Evolutionary conservation across 805 yeast genomes (phyloP).

Genomic region (Barnettozyma siamensis): DNA sequence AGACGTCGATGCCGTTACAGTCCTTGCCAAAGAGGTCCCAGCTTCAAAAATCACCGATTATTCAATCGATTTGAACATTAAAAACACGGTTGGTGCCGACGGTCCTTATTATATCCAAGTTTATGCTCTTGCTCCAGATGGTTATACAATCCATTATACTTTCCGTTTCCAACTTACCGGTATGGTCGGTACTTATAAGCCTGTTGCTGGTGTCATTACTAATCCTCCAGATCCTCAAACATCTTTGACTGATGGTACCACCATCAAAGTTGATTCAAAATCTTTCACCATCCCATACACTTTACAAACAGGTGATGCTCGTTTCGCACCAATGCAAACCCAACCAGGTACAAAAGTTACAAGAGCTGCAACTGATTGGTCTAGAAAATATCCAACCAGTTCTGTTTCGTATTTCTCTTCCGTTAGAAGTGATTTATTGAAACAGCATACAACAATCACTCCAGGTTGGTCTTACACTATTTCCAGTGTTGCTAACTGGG

Average conservation of each 20-base stretch:
- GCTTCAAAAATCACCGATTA: conserved; percentile 26
- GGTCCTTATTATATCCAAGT: conserved; percentile 77
- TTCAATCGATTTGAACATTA: conserved; percentile 36
- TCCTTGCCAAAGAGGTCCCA: conserved; percentile 28
- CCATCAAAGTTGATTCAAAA: conserved; percentile 36
- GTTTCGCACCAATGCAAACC: conserved; percentile 89
- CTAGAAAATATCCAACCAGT: conserved; percentile 62
- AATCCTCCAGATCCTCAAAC: conserved; percentile 39
- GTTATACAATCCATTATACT: conserved; percentile 60
- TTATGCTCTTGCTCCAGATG: conserved; percentile 36
- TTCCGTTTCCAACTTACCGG: conserved; percentile 59
- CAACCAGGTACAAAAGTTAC: conserved; percentile 78
- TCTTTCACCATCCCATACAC: conserved; percentile 71
- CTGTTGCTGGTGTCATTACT: conserved; percentile 42
- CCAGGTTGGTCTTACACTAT: conserved; percentile 79
- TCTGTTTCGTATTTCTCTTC: conserved; percentile 57
- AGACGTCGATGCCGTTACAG: conserved; percentile 36
- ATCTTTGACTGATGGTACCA: conserved; percentile 28
- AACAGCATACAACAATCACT: conserved; percentile 61
- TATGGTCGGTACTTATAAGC: conserved; percentile 57
- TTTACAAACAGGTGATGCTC: conserved; percentile 67
- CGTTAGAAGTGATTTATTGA: conserved; percentile 23
- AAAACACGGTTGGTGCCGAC: conserved; percentile 41
- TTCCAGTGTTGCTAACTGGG: conserved; percentile 60
- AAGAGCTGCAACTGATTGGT: conserved; percentile 46